These are phyloP conservation scores for Macroventuria anomochaeta DNA, from an alignment of 2,329 filamentous ascomycete species.

Conservation along the genomic window DNA sequence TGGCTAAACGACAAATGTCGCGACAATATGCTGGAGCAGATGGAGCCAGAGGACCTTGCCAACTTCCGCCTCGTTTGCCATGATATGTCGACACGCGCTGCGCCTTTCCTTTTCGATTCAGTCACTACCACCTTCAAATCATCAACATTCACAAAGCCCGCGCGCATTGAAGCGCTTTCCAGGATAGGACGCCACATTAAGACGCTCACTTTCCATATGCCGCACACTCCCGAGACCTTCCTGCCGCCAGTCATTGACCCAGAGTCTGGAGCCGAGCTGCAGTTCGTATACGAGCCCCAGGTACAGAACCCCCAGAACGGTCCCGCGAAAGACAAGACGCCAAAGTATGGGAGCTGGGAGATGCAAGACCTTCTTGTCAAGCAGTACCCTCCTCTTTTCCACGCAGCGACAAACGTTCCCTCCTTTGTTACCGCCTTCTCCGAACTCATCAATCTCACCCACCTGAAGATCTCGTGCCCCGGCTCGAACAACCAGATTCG, in stretches of 20 bases:
- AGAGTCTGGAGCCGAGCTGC: constrained; percentile 75
- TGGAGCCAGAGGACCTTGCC: constrained; percentile 52
- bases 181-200: constrained; percentile 81
- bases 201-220: constrained; percentile 77
- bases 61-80: constrained; percentile 70
- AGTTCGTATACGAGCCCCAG: constrained; percentile 82
- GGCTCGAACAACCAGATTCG: constrained; percentile 70
- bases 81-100: constrained; percentile 73
- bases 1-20: constrained; percentile 58
- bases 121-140: constrained; percentile 74
- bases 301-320: constrained; percentile 62
- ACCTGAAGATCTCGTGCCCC: constrained; percentile 78
- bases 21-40: constrained; percentile 51
- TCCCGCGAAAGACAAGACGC: constrained; percentile 63
- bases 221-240: constrained; percentile 79
- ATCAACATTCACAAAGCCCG: constrained; percentile 76
- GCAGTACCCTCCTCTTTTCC: constrained; percentile 88
- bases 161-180: constrained; percentile 74
- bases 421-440: constrained; percentile 80
- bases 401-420: constrained; percentile 85
- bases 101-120: constrained; percentile 72
- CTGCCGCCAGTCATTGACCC: constrained; percentile 85
- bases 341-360: constrained; percentile 80
- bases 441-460: constrained; percentile 71
- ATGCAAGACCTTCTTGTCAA: constrained; percentile 82